Percentiles rank a stretch among this genome's conserved stretches.
These are phyloP conservation scores for Sugiyamaella xylanicola DNA, from an alignment of 1,139 yeast genomes.

Conservation along the genomic window DNA sequence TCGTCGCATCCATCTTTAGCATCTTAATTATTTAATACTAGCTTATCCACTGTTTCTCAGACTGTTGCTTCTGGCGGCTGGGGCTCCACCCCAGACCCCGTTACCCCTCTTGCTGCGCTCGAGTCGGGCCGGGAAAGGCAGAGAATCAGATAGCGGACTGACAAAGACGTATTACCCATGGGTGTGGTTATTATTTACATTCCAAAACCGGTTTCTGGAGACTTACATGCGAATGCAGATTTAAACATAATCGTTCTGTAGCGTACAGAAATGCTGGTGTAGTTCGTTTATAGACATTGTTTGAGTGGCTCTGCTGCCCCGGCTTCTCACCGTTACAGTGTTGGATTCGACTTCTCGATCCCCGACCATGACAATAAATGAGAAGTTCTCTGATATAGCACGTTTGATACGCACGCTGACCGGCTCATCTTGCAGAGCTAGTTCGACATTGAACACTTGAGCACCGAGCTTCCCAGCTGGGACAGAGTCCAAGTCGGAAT, in stretches of 20 bases:
- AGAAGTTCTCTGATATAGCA: slow-evolving; percentile 73
- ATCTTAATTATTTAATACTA: background rate
- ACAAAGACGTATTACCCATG: too few relatives aligned
- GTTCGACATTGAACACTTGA: slow-evolving; percentile 69
- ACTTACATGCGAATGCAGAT: too few relatives aligned
- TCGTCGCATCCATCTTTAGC: slow-evolving; percentile 9
- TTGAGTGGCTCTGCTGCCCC: slow-evolving; percentile 53
- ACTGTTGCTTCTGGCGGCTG: too few relatives aligned
- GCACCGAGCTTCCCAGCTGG: slow-evolving; percentile 49
- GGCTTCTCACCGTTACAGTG: slow-evolving; percentile 66
- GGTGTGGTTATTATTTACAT: background rate
- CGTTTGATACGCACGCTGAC: slow-evolving; percentile 80
- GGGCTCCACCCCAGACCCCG: too few relatives aligned
- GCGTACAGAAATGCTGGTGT: slow-evolving; percentile 30
- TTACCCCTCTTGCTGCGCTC: too few relatives aligned
- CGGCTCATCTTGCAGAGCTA: slow-evolving; percentile 74
- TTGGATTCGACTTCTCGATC: slow-evolving; percentile 72
- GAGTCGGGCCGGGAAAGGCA: too few relatives aligned
- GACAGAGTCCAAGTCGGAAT: slow-evolving; percentile 10
- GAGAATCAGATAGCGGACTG: too few relatives aligned
- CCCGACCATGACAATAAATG: slow-evolving; percentile 81
- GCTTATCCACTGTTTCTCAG: too few relatives aligned
- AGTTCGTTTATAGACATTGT: slow-evolving; percentile 36
- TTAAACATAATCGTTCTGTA: slow-evolving; percentile 34
- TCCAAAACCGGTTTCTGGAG: too few relatives aligned